Base-by-base conservation (phyloP, 2,329 filamentous ascomycete genomes). In the Calycina marina region DNA sequence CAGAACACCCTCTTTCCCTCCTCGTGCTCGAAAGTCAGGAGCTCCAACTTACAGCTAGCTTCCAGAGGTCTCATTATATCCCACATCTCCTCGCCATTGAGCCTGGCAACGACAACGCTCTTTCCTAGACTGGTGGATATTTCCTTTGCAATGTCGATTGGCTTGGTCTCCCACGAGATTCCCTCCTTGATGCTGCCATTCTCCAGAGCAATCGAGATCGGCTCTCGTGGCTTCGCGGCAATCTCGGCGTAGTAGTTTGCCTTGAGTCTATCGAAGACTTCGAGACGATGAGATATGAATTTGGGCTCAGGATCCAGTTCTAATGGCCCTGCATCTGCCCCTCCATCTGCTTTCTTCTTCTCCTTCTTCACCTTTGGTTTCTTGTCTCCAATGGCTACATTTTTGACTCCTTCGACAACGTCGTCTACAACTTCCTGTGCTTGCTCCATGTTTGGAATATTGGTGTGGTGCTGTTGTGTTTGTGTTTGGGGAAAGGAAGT, bases 1-100 rank as follows among this genome's bases (percentile, higher is more conserved):
- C 88, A 98, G 62, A 94, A 98, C 35, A 96, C 88, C 56, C 83
- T 83, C 62, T 90, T 86, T 49, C 84, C 88, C 59, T 49, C 52
- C 30, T 65, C 61, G 43, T 68, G 58, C 51, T 84, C 76, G 48
- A 96, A 98, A 42, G 80, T 76, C 41, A 96, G 67, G 33, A 94
- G 67, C 50, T 86, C 79, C 16, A 98, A 69, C 46, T 72, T 79
- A 62, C 83, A 90, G 62, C 77, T 83, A 58, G 73, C 75, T 65
- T 96, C 90, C 20, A 98, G 61, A 4, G 88, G 88, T 34, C 90
- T 68, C 51, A 88, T 83, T 43, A 98, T 62, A 60, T 98, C 90
- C 90, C 88, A 98, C 8, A 96, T 65, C 51, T 82, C 69, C 36
- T 65, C 59, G 34, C 79, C 83, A 49, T 96, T 77, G 22, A 96